Base-by-base conservation (phyloP, 495 filamentous ascomycete species). In the Talaromyces thailandensis region DNA sequence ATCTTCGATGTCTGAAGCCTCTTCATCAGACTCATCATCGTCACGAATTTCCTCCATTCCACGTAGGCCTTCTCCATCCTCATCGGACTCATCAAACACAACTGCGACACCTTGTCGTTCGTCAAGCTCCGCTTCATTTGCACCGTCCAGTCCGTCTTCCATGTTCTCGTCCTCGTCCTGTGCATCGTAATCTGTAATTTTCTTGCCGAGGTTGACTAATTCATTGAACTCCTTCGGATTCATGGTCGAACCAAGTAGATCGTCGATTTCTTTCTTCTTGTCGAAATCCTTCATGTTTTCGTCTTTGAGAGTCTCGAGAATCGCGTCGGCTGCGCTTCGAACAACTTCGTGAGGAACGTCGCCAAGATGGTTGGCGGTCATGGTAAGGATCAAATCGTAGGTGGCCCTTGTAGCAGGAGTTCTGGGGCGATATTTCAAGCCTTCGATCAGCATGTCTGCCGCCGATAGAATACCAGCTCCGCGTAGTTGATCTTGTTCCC, bases 171-270 rank as follows among this genome's bases (percentile, higher is more conserved):
- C 93, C 26, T 98, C 94, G 67, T 97, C 93, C 69, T 97, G 92
- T 31, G 90, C 91, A 73, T 96, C 90, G 78, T 97, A 99, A 73
- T 99, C 94, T 29, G 95, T 98, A 66, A 99, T 96, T 75, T 99
- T 99, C 80, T 98, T 99, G 32, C 93, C 91, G 6, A 99, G 80
- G 71, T 96, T 99, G 56, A 98, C 88, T 55, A 98, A 77, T 75
- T 98, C 94, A 68, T 97, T 98, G 75, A 96, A 99, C 69, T 96
- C 88, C 71, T 98, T 96, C 0, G 90, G 85, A 32, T 82, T 86
- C 80, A 96, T 87, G 1, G 85, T 86, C 8, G 81, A 82, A 26
- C 93, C 95, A 45, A 99, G 70, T 60, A 98, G 81, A 64, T 98
- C 94, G 65, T 98, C 94, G 40, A 99, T 86, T 68, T 96, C 93